Conservation (phyloP, 345 rosid species). For the Draba incana region DNA sequence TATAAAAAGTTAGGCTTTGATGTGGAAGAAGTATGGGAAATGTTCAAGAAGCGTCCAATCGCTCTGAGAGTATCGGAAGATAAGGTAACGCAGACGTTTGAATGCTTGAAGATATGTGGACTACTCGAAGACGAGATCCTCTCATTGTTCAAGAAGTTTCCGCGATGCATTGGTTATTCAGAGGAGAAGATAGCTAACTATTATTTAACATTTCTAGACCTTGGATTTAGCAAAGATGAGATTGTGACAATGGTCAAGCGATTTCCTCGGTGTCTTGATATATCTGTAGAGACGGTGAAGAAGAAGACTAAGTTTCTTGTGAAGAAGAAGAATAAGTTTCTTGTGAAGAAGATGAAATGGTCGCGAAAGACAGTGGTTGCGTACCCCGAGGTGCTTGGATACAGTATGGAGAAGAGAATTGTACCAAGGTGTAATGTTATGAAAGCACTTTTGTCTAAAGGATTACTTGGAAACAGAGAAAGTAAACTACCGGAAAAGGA, state of each 20-base stretch:
- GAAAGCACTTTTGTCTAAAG: conserved; percentile 34
- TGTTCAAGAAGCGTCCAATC: conserved; percentile 33
- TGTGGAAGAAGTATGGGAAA: conserved; percentile 20
- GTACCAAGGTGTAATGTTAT: conserved; percentile 43
- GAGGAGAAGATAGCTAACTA: conserved; percentile 3
- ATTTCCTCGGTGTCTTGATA: not conserved
- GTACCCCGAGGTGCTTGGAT: conserved; percentile 17
- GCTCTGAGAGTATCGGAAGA: conserved; percentile 11
- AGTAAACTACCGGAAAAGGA: not conserved
- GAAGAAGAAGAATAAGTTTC: not conserved
- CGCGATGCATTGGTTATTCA: not conserved
- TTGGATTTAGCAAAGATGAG: conserved; percentile 36
- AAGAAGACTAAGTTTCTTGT: conserved; percentile 13
- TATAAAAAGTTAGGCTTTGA: conserved; percentile 38
- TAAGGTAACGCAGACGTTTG: conserved; percentile 1
- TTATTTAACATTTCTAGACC: conserved; percentile 34
- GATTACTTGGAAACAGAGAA: conserved; percentile 7
- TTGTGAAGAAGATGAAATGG: conserved; percentile 4
- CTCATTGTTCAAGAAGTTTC: not conserved
- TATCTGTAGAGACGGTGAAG: conserved; percentile 1
- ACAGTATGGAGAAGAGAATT: conserved; percentile 43
- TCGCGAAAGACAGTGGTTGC: not conserved
- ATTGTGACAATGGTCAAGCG: conserved; percentile 4
- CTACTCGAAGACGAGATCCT: not conserved
- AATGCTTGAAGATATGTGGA: not conserved